Conservation (phyloP, 257 asterid species). For the Przewalskia tangutica region DNA sequence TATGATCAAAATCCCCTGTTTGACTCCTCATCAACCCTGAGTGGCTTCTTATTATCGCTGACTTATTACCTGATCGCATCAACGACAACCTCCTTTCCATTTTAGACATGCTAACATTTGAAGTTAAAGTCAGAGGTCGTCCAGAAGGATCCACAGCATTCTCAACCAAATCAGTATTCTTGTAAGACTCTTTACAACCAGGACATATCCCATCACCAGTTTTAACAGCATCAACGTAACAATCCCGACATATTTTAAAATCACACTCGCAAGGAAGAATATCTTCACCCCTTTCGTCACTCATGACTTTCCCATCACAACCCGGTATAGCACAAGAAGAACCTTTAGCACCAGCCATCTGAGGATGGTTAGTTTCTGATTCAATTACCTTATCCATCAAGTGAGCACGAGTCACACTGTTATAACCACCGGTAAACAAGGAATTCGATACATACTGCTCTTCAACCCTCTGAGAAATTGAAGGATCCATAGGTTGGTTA, state of each 20-base stretch:
- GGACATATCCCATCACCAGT: conserved; percentile 82
- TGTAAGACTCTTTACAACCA: conserved; percentile 78
- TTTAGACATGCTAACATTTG: conserved; percentile 56
- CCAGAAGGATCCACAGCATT: conserved; percentile 30
- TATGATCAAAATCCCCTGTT: conserved; percentile 80
- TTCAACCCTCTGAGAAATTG: conserved; percentile 76
- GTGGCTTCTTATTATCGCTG: conserved; percentile 48
- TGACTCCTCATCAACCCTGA: conserved; percentile 70
- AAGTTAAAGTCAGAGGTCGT: conserved; percentile 48
- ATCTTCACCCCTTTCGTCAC: conserved; percentile 77
- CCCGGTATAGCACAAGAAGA: conserved; percentile 75
- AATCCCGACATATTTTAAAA: conserved; percentile 84
- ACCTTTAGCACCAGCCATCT: conserved; percentile 89
- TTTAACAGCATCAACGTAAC: conserved; percentile 63
- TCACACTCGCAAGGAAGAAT: conserved; percentile 85
- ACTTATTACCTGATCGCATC: conserved; percentile 61
- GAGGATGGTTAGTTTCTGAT: conserved; percentile 77
- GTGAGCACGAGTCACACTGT: conserved; percentile 84
- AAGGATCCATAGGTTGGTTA: conserved; percentile 89
- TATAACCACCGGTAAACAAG: conserved; percentile 78
- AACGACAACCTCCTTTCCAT: conserved; percentile 78
- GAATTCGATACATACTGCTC: conserved; percentile 87
- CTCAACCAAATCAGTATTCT: conserved; percentile 46
- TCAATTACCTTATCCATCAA: conserved; percentile 96
- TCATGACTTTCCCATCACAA: conserved; percentile 85